A percentile compares a stretch with the other conserved stretches of the same genome.
These are phyloP conservation scores for Pseudogymnoascus sp. DNA, from an alignment of 2,329 filamentous ascomycete genomes.

Conservation along the genomic window DNA sequence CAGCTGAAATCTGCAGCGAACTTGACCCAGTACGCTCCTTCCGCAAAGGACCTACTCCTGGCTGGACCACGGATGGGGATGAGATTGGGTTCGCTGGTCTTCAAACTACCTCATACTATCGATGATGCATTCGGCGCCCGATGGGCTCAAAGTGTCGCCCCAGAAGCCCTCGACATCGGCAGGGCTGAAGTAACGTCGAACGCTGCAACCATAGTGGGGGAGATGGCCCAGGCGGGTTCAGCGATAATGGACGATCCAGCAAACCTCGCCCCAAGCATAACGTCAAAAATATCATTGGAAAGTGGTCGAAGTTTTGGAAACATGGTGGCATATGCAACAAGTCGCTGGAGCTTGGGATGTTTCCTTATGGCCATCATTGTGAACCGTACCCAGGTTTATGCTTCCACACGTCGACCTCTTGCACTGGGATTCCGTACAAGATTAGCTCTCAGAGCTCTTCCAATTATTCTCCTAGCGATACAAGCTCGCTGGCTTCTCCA, in stretches of 20 bases:
- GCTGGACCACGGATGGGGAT: constrained; percentile 64
- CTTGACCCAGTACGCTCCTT: constrained; percentile 53
- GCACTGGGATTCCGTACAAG: constrained; percentile 66
- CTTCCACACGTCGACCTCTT: constrained; percentile 76
- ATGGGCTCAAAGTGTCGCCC: constrained; percentile 52
- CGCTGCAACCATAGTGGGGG: constrained; percentile 33
- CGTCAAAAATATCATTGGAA: constrained; percentile 49
- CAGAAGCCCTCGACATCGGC: constrained; percentile 41
- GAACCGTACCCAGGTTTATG: constrained; percentile 90
- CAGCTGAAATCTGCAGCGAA: constrained; percentile 32
- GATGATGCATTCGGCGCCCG: constrained; percentile 44
- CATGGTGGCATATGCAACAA: constrained; percentile 84
- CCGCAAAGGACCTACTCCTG: constrained; percentile 60
- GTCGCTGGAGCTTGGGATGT: constrained; percentile 85
- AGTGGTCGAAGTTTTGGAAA: constrained; percentile 67
- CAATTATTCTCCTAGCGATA: constrained; percentile 60
- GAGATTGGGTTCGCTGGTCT: constrained; percentile 59
- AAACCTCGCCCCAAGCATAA: constrained; percentile 35
- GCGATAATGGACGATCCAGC: constrained; percentile 32
- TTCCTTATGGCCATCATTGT: constrained; percentile 79
- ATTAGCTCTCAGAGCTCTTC: constrained; percentile 60
- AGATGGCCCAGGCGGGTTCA: constrained; percentile 18
- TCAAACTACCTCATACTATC: constrained; percentile 51
- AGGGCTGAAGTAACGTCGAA: constrained; percentile 21
- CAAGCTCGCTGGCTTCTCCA: constrained; percentile 68